phyloP scores from a whole-genome alignment of 805 yeast species.

The Candida chilensis region DNA sequence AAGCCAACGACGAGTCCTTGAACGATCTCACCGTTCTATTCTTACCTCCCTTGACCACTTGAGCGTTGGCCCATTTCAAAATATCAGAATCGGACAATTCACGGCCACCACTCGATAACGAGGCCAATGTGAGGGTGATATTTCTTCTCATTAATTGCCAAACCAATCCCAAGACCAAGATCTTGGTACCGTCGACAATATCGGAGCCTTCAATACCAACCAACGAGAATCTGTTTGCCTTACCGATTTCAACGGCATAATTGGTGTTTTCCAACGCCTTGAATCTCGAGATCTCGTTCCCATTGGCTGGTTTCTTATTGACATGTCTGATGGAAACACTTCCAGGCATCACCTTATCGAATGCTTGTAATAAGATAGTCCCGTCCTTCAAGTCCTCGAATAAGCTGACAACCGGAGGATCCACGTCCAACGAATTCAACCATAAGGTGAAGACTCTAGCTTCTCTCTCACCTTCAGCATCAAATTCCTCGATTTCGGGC shows the following conservation, averaged over 20 bases:
- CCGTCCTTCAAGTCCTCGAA: constrained; percentile 97
- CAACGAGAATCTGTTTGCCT: constrained; percentile 82
- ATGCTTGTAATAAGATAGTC: constrained; percentile 79
- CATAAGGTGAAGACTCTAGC: constrained; percentile 97
- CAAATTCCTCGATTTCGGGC: constrained; percentile 94
- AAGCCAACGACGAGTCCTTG: constrained; percentile 69
- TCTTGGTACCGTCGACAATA: constrained; percentile 86
- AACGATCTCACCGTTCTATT: constrained; percentile 67
- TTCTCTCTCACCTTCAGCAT: constrained; percentile 99
- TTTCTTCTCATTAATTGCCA: constrained; percentile 99
- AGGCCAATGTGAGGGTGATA: constrained; percentile 74
- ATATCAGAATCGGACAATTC: constrained; percentile 81
- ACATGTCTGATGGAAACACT: constrained; percentile 71
- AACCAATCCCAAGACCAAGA: constrained; percentile 84
- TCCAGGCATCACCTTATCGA: constrained; percentile 93
- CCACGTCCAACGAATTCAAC: constrained; percentile 94
- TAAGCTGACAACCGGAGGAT: constrained; percentile 84
- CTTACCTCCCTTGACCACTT: constrained; percentile 82
- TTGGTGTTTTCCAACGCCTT: constrained; percentile 97
- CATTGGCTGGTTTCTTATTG: constrained; percentile 74
- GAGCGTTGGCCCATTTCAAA: constrained; percentile 87
- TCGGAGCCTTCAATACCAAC: constrained; percentile 99
- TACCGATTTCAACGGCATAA: constrained; percentile 95
- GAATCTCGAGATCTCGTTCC: constrained; percentile 75
- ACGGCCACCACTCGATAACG: constrained; percentile 62